phyloP scores from a whole-genome alignment of 176 grass and related monocot genomes.

The Calamus simplicifolius region DNA sequence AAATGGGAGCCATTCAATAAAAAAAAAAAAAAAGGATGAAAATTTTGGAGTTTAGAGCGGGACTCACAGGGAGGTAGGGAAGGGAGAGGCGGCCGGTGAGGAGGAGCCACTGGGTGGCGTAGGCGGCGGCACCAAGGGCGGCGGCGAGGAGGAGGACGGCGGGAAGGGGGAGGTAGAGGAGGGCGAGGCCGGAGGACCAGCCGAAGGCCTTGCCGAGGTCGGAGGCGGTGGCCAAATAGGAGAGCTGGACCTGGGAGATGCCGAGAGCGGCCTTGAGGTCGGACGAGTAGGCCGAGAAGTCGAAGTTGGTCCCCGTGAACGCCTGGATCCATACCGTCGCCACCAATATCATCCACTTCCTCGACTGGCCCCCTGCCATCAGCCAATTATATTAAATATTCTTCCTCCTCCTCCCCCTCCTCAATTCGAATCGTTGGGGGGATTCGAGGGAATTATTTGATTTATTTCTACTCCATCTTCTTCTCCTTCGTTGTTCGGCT shows the following conservation, averaged over 20 bases:
- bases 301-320: slow-evolving; percentile 90
- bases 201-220: slow-evolving; percentile 83
- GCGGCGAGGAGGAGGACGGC: slow-evolving; percentile 56
- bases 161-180: slow-evolving; percentile 59
- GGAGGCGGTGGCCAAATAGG: slow-evolving; percentile 77
- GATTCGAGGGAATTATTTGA: no score
- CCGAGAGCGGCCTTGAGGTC: slow-evolving; percentile 50
- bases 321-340: slow-evolving; percentile 85
- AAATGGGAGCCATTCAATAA: background rate
- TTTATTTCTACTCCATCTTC: no score
- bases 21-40: background rate
- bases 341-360: slow-evolving; percentile 67
- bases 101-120: slow-evolving; percentile 51
- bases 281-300: slow-evolving; percentile 94
- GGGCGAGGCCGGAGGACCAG: slow-evolving; percentile 74
- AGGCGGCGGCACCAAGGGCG: slow-evolving; percentile 45
- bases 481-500: no score
- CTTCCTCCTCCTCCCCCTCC: no score
- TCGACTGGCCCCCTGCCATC: slow-evolving; percentile 4
- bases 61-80: slow-evolving; percentile 51
- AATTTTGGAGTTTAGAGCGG: background rate
- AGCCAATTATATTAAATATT: no score
- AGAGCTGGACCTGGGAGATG: slow-evolving; percentile 72
- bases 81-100: slow-evolving; percentile 26
- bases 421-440: no score